phyloP scores from a whole-genome alignment of 441 rosid species.

The Sinapis alba region DNA sequence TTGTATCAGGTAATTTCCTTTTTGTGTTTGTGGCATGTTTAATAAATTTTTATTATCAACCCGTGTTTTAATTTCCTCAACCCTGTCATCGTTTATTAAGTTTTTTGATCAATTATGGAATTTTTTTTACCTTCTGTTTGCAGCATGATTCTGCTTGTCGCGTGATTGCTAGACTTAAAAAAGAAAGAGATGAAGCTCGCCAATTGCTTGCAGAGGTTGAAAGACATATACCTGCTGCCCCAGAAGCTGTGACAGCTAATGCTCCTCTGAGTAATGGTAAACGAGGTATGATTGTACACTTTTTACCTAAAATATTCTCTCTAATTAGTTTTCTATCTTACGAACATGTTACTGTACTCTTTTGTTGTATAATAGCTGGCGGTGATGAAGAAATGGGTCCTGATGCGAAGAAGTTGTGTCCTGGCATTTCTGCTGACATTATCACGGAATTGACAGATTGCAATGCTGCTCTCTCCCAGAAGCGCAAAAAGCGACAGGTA shows the following conservation, averaged over 20 bases:
- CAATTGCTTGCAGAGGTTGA: constrained; percentile 80
- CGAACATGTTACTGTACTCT: constrained; percentile 18
- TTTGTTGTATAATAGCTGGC: constrained; percentile 46
- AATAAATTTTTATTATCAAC: background rate
- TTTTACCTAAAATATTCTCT: background rate
- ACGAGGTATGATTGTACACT: constrained; percentile 53
- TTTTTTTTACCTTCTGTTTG: background rate
- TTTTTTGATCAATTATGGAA: constrained; percentile 7
- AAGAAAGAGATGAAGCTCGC: constrained; percentile 91
- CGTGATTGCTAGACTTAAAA: constrained; percentile 91
- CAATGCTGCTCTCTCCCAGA: constrained; percentile 81
- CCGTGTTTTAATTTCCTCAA: background rate
- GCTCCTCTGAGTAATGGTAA: constrained; percentile 78
- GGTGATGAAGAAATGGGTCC: constrained; percentile 66
- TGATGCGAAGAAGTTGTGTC: constrained; percentile 60
- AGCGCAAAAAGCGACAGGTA: constrained; percentile 94
- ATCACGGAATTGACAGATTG: constrained; percentile 81
- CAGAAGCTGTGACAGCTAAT: constrained; percentile 49
- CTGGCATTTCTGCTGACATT: constrained; percentile 68
- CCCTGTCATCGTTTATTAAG: background rate
- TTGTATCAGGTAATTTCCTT: constrained; percentile 69
- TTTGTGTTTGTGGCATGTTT: background rate
- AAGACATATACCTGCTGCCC: constrained; percentile 64
- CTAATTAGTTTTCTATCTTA: background rate
- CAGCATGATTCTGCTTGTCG: constrained; percentile 99